A percentile compares a stretch with the other conserved stretches of the same genome.
phyloP scores from a whole-genome alignment of 225 moss, liverwort and hornwort genomes.

The Neckera pumila region DNA sequence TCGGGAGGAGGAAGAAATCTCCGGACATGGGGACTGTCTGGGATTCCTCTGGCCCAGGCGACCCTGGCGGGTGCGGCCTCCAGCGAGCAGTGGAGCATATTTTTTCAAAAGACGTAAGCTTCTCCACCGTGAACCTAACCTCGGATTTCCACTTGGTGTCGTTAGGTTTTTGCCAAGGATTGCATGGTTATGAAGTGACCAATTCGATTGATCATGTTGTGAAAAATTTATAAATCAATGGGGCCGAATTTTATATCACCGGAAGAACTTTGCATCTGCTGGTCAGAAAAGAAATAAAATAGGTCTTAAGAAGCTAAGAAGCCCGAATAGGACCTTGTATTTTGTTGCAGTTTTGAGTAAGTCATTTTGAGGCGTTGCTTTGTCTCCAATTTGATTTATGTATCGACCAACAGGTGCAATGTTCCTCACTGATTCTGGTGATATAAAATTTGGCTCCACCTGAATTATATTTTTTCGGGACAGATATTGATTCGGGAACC shows the following conservation, averaged over 20 bases:
- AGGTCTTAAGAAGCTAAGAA: not conserved
- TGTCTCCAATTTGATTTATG: not conserved
- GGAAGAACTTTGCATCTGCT: not conserved
- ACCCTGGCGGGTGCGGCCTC: constrained; percentile 18
- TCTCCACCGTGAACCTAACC: not conserved
- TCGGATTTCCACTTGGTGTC: not conserved
- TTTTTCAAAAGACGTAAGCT: constrained; percentile 24
- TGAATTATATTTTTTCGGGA: not conserved
- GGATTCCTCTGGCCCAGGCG: not conserved
- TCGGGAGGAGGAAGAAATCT: not conserved
- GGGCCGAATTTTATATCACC: not conserved
- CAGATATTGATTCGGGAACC: not conserved
- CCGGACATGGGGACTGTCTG: constrained; percentile 5
- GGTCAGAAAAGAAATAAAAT: not conserved
- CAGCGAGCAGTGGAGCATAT: constrained; percentile 9
- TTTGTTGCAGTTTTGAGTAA: not conserved
- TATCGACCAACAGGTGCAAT: not conserved
- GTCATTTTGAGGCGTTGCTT: not conserved
- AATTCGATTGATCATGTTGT: not conserved
- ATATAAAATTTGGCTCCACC: not conserved
- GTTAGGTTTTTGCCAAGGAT: not conserved
- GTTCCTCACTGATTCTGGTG: not conserved
- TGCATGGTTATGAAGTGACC: not conserved
- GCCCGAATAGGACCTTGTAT: not conserved
- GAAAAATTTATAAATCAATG: not conserved